phyloP scores from a whole-genome alignment of 495 filamentous ascomycete species.

The Penicillium manginii region DNA sequence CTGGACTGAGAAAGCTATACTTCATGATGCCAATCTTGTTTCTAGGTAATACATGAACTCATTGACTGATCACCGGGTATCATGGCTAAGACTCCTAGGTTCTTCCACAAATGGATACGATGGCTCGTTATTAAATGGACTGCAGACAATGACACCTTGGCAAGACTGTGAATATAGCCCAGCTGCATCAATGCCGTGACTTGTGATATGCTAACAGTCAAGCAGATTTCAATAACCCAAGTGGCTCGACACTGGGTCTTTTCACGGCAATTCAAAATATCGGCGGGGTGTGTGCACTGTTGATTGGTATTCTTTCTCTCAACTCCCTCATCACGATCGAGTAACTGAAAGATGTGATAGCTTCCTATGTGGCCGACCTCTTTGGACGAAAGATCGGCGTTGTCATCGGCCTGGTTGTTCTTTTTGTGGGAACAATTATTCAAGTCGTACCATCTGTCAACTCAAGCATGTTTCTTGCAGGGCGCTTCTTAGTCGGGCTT shows the following conservation, averaged over 20 bases:
- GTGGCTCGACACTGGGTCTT: constrained; percentile 29
- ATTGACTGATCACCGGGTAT: background rate
- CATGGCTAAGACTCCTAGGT: constrained; percentile 5
- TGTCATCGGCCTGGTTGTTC: constrained; percentile 14
- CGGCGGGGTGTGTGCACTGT: constrained; percentile 25
- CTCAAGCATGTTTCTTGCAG: constrained; percentile 20
- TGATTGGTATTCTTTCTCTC: constrained; percentile 12
- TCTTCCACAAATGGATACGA: constrained; percentile 39
- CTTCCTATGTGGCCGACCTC: constrained; percentile 20
- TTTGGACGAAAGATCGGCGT: constrained; percentile 18
- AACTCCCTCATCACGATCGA: background rate
- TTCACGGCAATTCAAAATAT: constrained; percentile 32
- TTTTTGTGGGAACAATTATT: constrained; percentile 24
- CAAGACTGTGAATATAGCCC: constrained; percentile 26
- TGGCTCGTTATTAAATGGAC: constrained; percentile 36
- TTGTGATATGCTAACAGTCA: background rate
- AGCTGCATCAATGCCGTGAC: background rate
- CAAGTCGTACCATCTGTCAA: constrained; percentile 19
- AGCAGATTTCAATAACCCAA: constrained; percentile 33
- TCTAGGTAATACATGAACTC: constrained; percentile 12
- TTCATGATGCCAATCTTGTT: constrained; percentile 39
- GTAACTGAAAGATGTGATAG: constrained; percentile 1
- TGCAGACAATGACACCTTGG: constrained; percentile 38
- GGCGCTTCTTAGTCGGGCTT: constrained; percentile 22
- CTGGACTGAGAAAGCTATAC: constrained; percentile 36